A percentile compares a stretch with the other conserved stretches of the same genome.
These are phyloP conservation scores for Ensete glaucum DNA, from an alignment of 176 grass and related monocot genomes.

Conservation along the genomic window DNA sequence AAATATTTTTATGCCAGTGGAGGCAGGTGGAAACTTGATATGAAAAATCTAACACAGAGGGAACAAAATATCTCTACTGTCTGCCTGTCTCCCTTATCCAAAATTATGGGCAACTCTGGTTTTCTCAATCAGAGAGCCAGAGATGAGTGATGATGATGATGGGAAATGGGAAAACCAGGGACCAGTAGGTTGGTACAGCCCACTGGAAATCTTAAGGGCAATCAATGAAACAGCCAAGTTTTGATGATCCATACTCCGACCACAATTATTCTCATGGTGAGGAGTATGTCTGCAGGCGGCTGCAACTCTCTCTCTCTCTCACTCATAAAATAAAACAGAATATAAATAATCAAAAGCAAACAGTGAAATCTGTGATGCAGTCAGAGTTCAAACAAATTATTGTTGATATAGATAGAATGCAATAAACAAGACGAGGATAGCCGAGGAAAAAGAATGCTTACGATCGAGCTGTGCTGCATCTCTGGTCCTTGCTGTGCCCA, in stretches of 20 bases:
- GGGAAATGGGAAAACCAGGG: neutral
- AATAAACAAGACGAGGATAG: slow-evolving; percentile 32
- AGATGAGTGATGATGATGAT: neutral
- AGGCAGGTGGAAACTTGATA: neutral
- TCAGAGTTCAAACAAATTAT: neutral
- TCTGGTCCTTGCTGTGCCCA: slow-evolving; percentile 33
- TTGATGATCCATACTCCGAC: neutral
- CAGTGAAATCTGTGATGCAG: too few species aligned
- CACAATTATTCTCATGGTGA: neutral
- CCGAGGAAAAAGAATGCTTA: slow-evolving; percentile 31
- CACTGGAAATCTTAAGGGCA: neutral
- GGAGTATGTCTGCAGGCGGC: neutral
- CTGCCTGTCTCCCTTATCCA: neutral
- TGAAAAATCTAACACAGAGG: neutral
- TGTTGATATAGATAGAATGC: slow-evolving; percentile 25
- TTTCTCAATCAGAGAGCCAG: neutral
- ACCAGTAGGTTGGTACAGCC: neutral
- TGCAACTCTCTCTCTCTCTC: neutral
- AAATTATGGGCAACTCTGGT: neutral
- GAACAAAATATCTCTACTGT: neutral
- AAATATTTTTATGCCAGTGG: neutral
- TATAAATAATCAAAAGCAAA: too few species aligned
- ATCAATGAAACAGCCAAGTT: neutral
- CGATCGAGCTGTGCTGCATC: slow-evolving; percentile 30
- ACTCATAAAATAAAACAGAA: too few species aligned